Percentiles rank a stretch among this genome's conserved stretches.
Evolutionary conservation across 2,329 filamentous ascomycete genomes (phyloP).

Genomic region (Colletotrichum falcatum): DNA sequence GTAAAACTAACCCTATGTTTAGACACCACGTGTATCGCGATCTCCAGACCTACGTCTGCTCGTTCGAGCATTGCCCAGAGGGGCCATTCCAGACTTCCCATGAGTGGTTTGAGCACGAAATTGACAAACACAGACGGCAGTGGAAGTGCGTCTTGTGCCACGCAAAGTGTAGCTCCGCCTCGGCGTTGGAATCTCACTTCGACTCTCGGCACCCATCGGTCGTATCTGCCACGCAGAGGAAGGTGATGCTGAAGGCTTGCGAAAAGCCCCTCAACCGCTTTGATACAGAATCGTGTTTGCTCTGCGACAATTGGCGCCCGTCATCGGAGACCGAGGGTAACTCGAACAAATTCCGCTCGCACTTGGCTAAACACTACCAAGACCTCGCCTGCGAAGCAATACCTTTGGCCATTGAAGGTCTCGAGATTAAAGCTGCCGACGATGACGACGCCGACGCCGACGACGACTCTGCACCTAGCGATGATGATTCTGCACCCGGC

Average conservation of each 20-base stretch:
- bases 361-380: slow-evolving; percentile 13
- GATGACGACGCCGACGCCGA: background rate
- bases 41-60: slow-evolving; percentile 18
- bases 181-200: slow-evolving; percentile 9
- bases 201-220: background rate
- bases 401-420: slow-evolving; percentile 17
- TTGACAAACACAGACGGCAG: slow-evolving; percentile 7
- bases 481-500: background rate
- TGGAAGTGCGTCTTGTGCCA: slow-evolving; percentile 12
- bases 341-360: slow-evolving; percentile 7
- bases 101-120: slow-evolving; percentile 28
- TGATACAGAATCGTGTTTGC: background rate
- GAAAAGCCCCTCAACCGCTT: slow-evolving; percentile 2
- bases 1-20: background rate
- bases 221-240: background rate
- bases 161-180: background rate
- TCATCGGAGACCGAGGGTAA: background rate
- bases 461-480: background rate
- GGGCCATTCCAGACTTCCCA: slow-evolving; percentile 9
- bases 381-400: slow-evolving; percentile 14
- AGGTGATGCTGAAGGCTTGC: slow-evolving; percentile 16
- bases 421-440: background rate
- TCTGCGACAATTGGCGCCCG: slow-evolving; percentile 17
- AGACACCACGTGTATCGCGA: slow-evolving; percentile 26
- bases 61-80: slow-evolving; percentile 6